Conservation (phyloP, 805 yeast species). For the Teunomyces tritomae region DNA sequence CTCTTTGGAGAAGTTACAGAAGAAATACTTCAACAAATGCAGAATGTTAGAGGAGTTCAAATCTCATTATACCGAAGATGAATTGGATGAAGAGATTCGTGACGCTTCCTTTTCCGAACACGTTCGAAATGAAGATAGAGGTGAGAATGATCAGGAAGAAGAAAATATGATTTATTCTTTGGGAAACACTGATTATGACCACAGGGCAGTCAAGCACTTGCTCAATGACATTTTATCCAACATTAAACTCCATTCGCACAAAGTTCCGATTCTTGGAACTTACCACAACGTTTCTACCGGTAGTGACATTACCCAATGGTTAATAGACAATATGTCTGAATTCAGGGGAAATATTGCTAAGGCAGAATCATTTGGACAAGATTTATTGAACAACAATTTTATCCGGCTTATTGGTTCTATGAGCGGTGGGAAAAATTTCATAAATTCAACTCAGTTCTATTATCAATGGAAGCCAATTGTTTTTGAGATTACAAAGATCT, state of each 20-base stretch:
- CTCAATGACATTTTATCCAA: conserved; percentile 35
- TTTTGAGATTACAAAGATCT: conserved; percentile 44
- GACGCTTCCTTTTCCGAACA: conserved; percentile 16
- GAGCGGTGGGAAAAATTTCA: conserved; percentile 50
- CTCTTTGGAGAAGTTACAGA: conserved; percentile 56
- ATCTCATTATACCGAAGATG: conserved; percentile 45
- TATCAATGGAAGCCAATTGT: conserved; percentile 82
- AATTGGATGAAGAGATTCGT: conserved; percentile 29
- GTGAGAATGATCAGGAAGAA: conserved; percentile 6
- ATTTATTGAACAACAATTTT: conserved; percentile 58
- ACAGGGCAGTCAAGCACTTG: conserved; percentile 32
- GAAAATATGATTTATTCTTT: conserved; percentile 23
- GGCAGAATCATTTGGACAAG: conserved; percentile 76
- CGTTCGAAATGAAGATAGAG: conserved; percentile 1
- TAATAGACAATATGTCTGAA: conserved; percentile 44
- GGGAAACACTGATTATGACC: conserved; percentile 30
- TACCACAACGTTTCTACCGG: conserved; percentile 65
- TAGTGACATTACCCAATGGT: conserved; percentile 57
- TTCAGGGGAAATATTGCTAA: conserved; percentile 48
- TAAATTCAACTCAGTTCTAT: conserved; percentile 67
- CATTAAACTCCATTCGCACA: conserved; percentile 53
- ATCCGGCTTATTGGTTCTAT: conserved; percentile 65
- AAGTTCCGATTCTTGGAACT: conserved; percentile 67
- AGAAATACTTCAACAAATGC: conserved; percentile 74
- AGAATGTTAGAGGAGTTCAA: conserved; percentile 67